Evolutionary conservation across 1,139 yeast species (phyloP).

Genomic region (Blastobotrys illinoisensis): DNA sequence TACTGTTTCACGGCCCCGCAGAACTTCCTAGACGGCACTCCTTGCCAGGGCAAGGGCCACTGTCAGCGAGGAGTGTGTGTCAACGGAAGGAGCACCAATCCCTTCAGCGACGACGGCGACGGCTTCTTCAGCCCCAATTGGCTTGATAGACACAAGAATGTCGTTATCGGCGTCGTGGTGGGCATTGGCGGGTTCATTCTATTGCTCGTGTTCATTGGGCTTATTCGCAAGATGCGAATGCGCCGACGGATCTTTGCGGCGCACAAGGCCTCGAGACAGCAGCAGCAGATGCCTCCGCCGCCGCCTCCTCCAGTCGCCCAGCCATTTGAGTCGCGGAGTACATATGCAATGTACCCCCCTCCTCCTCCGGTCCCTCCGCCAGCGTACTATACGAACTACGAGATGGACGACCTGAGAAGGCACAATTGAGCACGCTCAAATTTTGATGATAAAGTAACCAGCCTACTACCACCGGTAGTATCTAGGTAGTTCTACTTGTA

Average conservation of each 20-base stretch:
- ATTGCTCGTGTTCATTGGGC: slow-evolving; percentile 12
- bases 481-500: not conserved
- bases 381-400: not conserved
- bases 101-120: slow-evolving; percentile 5
- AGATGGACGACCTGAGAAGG: slow-evolving; percentile 3
- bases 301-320: not conserved
- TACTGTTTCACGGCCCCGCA: slow-evolving; percentile 30
- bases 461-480: too few relatives aligned
- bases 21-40: slow-evolving; percentile 37
- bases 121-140: slow-evolving; percentile 14
- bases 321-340: not conserved
- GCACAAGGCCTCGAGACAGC: not conserved
- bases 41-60: slow-evolving; percentile 31
- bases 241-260: slow-evolving; percentile 1
- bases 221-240: slow-evolving; percentile 8
- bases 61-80: slow-evolving; percentile 33
- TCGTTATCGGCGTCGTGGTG: slow-evolving; percentile 24
- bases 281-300: not conserved
- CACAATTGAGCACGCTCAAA: not conserved
- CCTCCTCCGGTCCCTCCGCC: slow-evolving; percentile 9
- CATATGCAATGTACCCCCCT: slow-evolving; percentile 3
- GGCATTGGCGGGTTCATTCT: slow-evolving; percentile 25
- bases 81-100: slow-evolving; percentile 9
- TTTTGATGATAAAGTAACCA: not conserved
- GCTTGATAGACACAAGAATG: slow-evolving; percentile 22